These are phyloP conservation scores for Fomitopsis pinicola DNA, from an alignment of 1,284 basidiomycete species.

Conservation along the genomic window DNA sequence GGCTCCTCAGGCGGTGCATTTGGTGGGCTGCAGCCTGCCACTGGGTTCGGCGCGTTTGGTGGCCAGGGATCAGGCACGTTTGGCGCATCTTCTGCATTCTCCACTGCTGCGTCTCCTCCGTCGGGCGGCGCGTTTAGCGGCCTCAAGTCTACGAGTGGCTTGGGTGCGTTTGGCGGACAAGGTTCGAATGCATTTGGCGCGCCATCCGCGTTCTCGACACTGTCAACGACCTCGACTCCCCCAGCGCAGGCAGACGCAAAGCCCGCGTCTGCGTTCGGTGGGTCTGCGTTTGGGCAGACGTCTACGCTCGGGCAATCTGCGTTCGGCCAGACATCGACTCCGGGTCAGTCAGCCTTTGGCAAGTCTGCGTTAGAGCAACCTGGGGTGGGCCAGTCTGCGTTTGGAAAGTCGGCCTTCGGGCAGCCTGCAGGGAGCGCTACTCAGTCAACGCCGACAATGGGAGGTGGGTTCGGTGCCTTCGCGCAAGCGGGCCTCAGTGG, in stretches of 20 bases:
- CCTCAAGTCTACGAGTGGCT: conserved; percentile 36
- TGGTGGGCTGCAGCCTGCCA: conserved; percentile 32
- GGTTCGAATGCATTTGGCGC: conserved; percentile 17
- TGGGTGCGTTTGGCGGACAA: conserved; percentile 32
- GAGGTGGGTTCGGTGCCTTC: conserved; percentile 19
- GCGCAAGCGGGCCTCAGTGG: conserved; percentile 1
- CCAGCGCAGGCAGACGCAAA: not conserved
- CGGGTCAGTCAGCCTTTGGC: conserved; percentile 18
- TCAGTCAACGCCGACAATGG: conserved; percentile 10
- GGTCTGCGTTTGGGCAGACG: conserved; percentile 19
- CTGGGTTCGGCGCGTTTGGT: conserved; percentile 37
- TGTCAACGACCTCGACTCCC: not conserved
- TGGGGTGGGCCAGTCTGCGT: conserved; percentile 22
- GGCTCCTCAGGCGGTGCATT: conserved; percentile 20
- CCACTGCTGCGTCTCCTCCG: not conserved
- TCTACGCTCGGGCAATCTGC: conserved; percentile 34
- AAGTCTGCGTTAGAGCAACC: conserved; percentile 26
- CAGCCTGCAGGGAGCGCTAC: conserved; percentile 23
- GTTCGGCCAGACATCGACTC: conserved; percentile 18
- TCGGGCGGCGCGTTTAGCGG: conserved; percentile 4
- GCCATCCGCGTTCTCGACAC: conserved; percentile 1
- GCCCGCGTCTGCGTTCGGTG: conserved; percentile 26
- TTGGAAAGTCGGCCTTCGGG: conserved; percentile 32
- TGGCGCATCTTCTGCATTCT: conserved; percentile 11
- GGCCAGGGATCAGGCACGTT: conserved; percentile 20